Conservation (phyloP, 495 filamentous ascomycete species). For the Aspergillus biplanus region DNA sequence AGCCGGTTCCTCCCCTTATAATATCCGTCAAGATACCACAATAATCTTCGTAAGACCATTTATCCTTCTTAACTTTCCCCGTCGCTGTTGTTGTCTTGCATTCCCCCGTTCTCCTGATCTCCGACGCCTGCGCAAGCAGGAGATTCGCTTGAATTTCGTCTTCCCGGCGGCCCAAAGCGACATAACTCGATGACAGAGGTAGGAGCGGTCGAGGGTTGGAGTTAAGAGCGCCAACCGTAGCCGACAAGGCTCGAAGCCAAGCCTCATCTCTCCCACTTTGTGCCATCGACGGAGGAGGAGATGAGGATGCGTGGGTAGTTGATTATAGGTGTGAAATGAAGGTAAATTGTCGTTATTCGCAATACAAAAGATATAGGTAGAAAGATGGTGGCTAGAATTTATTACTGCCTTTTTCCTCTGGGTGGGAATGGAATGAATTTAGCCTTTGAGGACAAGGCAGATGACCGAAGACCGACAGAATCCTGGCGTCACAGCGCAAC, state of each 20-base stretch:
- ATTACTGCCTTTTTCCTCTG: too few relatives aligned
- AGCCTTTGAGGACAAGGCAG: background rate
- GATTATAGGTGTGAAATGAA: too few relatives aligned
- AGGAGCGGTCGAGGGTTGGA: conserved; percentile 2
- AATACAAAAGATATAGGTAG: too few relatives aligned
- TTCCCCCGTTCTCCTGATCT: conserved; percentile 16
- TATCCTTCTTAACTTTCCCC: conserved; percentile 17
- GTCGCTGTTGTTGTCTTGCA: background rate
- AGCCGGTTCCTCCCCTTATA: conserved; percentile 2
- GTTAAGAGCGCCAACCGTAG: conserved; percentile 9
- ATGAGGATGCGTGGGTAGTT: background rate
- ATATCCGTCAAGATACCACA: conserved; percentile 10
- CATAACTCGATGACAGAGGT: conserved; percentile 8
- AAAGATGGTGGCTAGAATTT: too few relatives aligned
- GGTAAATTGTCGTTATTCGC: too few relatives aligned
- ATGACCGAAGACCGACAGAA: background rate
- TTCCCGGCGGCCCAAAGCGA: background rate
- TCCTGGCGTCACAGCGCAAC: background rate
- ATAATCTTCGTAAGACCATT: conserved; percentile 21
- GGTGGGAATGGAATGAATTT: background rate
- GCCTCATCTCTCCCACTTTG: conserved; percentile 17
- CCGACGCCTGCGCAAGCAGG: conserved; percentile 18
- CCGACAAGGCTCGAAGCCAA: conserved; percentile 20
- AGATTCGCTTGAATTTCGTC: conserved; percentile 16
- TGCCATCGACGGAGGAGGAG: background rate